Base-by-base conservation (phyloP, 179 eudicot genomes). In the Monotropa hypopitys region DNA sequence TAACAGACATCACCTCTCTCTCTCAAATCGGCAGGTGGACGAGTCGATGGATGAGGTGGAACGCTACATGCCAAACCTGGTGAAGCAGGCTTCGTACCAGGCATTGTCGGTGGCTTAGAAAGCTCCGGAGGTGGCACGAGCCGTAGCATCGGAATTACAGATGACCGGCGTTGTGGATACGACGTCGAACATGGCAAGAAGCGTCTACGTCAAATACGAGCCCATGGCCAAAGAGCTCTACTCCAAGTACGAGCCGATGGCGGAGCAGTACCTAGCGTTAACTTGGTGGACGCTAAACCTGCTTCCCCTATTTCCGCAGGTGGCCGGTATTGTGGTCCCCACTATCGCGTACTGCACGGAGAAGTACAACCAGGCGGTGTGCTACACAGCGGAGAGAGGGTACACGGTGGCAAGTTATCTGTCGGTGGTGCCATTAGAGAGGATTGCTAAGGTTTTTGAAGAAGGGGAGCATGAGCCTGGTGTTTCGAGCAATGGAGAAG, bases 361-460 rank as follows among this genome's bases (percentile, higher is more conserved):
- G 79, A 85, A 85, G 79, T 89, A 89, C 54, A 89, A 89, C 43
- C 79, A 79, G 16, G 62, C 79, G 0, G 89, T 89, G 67, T 12
- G 75, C n/a, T 78, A 43, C 33, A 70, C 79, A 32, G 85, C 80
- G 8, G 85, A 83, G 45, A 78, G 56, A 47, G 92, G 90, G 43
- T 87, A 81, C 71, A 11, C 72, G 46, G 83, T 81, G 79, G 80
- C 90, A 2, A 30, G 7, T 42, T 87, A 81, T 71, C 47, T 88
- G 70, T 90, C 92, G 0, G n/a, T 89, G 77, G 84, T 89, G 45
- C 92, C 92, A 0, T 49, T 82, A 2, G 88, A 87, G 77, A 89
- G 57, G 78, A 89, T 89, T 13, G 85, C 83, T 0, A 87, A 87
- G 84, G 84, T 81, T 0, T 69, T 82, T 12, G 57, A 80, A 26